Base-by-base conservation (phyloP, 257 asterid genomes). In the Fraxinus americana region DNA sequence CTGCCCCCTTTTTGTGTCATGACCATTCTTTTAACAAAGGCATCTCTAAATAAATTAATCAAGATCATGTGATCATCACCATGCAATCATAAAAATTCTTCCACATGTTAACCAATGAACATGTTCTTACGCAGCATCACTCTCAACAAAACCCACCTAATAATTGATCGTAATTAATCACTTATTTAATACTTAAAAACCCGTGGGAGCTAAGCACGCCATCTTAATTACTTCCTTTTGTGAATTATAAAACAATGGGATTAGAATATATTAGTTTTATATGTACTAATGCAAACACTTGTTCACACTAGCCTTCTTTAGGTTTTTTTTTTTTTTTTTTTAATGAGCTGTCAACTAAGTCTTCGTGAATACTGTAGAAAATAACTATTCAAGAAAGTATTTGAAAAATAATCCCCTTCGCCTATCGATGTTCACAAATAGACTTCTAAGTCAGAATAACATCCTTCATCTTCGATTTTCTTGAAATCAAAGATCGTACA, bases 31-130 rank as follows among this genome's bases (percentile, higher is more conserved):
- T 83, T 57, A 72, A 65, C 75, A 77, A 67, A 77, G 54, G 78
- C 71, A 71, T 67, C 72, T 75, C 67, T 65, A 23, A 32, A 73
- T 72, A 69, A 52, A 67, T 61, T 77, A 80, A 80, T 71, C 65
- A 69, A 65, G 82, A 73, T 81, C 82, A 80, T 85, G 85, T 76
- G 79, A 79, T 81, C 67, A 79, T 81, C 81, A 87, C 74, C 75
- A 81, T 76, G 63, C 45, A 25, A 73, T 50, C 43, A 72, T 75
- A 74, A 76, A 57, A 50, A 73, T 74, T 76, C 92, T 67, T 85
- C 91, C 88, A 87, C 90, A 84, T 88, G 90, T 89, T 80, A 75
- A 78, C 94, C 93, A 88, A 88, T 89, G 81, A 84, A 70, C 84
- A 80, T 77, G 80, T 75, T 27, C 84, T 81, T 85, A 77, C 83